Percentiles rank a stretch among this genome's conserved stretches.
These are phyloP conservation scores for Elsinoe ampelina DNA, from an alignment of 2,329 filamentous ascomycete genomes.

Conservation along the genomic window DNA sequence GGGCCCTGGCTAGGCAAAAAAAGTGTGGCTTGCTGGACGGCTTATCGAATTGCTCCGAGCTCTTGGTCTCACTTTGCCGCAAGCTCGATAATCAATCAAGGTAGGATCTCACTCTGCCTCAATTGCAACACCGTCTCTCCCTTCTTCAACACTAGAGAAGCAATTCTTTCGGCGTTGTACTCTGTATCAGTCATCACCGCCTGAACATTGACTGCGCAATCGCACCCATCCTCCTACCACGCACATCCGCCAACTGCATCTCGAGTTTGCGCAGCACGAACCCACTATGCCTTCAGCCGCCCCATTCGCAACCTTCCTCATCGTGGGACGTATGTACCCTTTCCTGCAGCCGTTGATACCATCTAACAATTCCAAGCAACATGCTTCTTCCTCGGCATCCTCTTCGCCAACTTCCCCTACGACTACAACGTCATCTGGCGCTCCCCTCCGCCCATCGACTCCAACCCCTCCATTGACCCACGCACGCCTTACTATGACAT, in stretches of 20 bases:
- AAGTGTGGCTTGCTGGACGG: not conserved
- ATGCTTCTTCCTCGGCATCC: slow-evolving; percentile 95
- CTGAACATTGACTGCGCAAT: not conserved
- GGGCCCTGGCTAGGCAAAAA: too few relatives aligned
- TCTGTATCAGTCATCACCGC: not conserved
- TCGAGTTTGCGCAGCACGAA: not conserved
- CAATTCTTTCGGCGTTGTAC: too few relatives aligned
- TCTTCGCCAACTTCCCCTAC: slow-evolving; percentile 95
- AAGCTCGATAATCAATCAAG: not conserved
- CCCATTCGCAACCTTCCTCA: slow-evolving; percentile 90
- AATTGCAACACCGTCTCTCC: too few relatives aligned
- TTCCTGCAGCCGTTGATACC: slow-evolving; percentile 2
- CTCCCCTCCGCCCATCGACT: slow-evolving; percentile 43
- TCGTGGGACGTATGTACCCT: slow-evolving; percentile 72
- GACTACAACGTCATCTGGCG: slow-evolving; percentile 85
- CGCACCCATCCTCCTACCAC: not conserved
- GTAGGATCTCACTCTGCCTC: not conserved
- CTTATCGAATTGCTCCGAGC: slow-evolving; percentile 3
- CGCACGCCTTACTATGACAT: slow-evolving; percentile 65
- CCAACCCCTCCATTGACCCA: slow-evolving; percentile 17
- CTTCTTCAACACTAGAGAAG: too few relatives aligned
- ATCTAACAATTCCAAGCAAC: slow-evolving; percentile 39
- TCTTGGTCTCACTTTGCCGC: slow-evolving; percentile 1
- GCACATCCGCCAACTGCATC: not conserved
- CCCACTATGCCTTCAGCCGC: slow-evolving; percentile 16